A percentile compares a stretch with the other conserved stretches of the same genome.
Evolutionary conservation across 73 alveolate genomes (phyloP).

Genomic region (Durusdinium trenchii): DNA sequence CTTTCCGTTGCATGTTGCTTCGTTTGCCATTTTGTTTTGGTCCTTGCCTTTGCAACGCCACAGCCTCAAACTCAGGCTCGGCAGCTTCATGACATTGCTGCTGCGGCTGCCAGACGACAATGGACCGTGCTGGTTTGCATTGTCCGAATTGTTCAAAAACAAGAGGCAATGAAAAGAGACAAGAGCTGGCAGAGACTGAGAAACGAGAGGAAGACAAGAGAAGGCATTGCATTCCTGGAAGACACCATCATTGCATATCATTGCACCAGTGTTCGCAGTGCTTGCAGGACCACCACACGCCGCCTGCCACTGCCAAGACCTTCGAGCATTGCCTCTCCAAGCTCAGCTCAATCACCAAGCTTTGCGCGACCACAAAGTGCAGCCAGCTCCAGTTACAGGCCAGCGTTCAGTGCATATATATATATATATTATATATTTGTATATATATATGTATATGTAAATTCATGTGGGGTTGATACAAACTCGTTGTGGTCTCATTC

Average conservation of each 20-base stretch:
- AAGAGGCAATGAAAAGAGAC: too few relatives aligned
- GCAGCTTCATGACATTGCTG: constrained; percentile 8
- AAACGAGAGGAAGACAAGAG: too few relatives aligned
- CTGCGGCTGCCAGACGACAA: not conserved
- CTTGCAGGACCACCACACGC: not conserved
- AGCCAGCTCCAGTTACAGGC: too few relatives aligned
- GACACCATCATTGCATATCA: not conserved
- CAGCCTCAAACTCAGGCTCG: too few relatives aligned
- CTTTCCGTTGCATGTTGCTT: too few relatives aligned
- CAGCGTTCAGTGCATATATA: too few relatives aligned
- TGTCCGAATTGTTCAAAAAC: not conserved
- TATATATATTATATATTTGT: too few relatives aligned
- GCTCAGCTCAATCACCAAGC: constrained; percentile 4
- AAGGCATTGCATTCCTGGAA: not conserved
- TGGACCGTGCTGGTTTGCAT: not conserved
- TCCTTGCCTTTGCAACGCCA: too few relatives aligned
- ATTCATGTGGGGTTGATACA: too few relatives aligned
- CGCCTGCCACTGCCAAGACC: not conserved
- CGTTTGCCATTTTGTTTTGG: not conserved
- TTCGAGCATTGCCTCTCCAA: not conserved
- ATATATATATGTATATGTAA: too few relatives aligned
- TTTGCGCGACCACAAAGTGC: not conserved
- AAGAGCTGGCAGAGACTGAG: too few relatives aligned
- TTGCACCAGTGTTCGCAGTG: not conserved
- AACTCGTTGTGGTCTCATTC: too few relatives aligned